Evolutionary conservation across 768 basidiomycete species (phyloP).

Genomic region (Suillus subalutaceus): DNA sequence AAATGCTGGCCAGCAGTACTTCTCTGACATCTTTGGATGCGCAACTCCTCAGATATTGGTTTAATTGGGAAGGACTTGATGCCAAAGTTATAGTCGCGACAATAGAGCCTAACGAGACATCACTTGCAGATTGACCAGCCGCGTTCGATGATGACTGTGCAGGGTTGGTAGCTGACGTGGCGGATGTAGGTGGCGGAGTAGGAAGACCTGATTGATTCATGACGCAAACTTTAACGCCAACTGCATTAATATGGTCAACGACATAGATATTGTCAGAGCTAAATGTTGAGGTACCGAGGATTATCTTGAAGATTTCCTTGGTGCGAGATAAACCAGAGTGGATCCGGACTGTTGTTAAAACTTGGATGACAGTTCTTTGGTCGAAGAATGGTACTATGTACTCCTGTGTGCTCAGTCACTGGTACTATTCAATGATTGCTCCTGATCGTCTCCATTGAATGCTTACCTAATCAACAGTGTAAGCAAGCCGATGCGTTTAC

Average conservation of each 20-base stretch:
- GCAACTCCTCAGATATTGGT: conserved; percentile 46
- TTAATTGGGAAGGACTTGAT: conserved; percentile 39
- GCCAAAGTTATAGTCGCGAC: conserved; percentile 50
- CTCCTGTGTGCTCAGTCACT: neutral
- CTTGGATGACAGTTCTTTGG: neutral
- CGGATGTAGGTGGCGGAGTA: conserved; percentile 24
- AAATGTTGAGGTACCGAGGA: neutral
- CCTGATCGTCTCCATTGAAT: too few species aligned
- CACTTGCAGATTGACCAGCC: conserved; percentile 16
- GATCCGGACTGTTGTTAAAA: neutral
- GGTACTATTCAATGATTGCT: too few species aligned
- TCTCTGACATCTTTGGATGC: conserved; percentile 63
- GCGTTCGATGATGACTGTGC: conserved; percentile 17
- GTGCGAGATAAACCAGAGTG: neutral
- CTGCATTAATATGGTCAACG: neutral
- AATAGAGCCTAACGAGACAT: conserved; percentile 41
- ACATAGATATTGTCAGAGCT: neutral
- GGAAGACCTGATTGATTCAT: conserved; percentile 33
- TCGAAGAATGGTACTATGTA: neutral
- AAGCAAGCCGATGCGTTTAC: too few species aligned
- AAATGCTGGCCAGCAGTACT: conserved; percentile 51
- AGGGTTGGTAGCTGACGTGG: conserved; percentile 18
- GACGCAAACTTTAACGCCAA: neutral
- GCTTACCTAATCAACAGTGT: too few species aligned
- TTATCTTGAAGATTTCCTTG: neutral